A percentile compares a stretch with the other conserved stretches of the same genome.
Conservation (phyloP, 208 protist species). For the Wallacemonas sp. region DNA sequence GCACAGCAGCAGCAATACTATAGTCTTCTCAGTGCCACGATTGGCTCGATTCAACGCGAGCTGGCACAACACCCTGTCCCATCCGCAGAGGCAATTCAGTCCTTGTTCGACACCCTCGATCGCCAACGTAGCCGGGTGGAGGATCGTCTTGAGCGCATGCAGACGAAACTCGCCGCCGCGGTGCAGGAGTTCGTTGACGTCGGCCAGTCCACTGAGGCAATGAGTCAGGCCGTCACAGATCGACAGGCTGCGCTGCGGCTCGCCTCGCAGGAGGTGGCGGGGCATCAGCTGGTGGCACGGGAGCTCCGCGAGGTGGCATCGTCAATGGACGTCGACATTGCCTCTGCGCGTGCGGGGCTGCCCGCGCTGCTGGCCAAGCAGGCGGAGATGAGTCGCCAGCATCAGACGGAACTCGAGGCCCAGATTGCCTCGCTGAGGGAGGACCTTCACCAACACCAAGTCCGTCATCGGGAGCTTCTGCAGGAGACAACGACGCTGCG, state of each 20-base stretch:
- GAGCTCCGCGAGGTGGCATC: neutral
- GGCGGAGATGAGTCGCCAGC: neutral
- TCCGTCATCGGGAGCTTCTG: constrained; percentile 24
- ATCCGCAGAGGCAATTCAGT: constrained; percentile 27
- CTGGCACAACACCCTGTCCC: neutral
- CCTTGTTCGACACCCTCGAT: constrained; percentile 26
- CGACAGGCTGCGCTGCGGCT: constrained; percentile 15
- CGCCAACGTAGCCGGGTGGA: constrained; percentile 35
- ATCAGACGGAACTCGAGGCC: constrained; percentile 5
- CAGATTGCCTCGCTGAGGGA: constrained; percentile 5
- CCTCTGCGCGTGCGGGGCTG: neutral
- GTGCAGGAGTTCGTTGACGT: constrained; percentile 40
- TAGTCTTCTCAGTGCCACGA: constrained; percentile 20
- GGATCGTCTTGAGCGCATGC: constrained; percentile 35
- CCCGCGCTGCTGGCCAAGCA: constrained; percentile 2
- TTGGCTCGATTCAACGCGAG: constrained; percentile 4
- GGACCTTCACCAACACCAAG: neutral
- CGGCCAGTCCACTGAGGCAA: constrained; percentile 29
- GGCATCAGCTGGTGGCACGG: constrained; percentile 11
- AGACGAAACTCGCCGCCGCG: constrained; percentile 20
- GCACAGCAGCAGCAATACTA: constrained; percentile 24
- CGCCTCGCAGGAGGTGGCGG: constrained; percentile 16
- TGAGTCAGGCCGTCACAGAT: constrained; percentile 25
- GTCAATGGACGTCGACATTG: constrained; percentile 6
- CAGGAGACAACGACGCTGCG: constrained; percentile 33